Evolutionary conservation across 2,329 filamentous ascomycete genomes (phyloP), one percentile per base, ranked within the genome.

Genomic region (Leptosphaerulina australis): DNA sequence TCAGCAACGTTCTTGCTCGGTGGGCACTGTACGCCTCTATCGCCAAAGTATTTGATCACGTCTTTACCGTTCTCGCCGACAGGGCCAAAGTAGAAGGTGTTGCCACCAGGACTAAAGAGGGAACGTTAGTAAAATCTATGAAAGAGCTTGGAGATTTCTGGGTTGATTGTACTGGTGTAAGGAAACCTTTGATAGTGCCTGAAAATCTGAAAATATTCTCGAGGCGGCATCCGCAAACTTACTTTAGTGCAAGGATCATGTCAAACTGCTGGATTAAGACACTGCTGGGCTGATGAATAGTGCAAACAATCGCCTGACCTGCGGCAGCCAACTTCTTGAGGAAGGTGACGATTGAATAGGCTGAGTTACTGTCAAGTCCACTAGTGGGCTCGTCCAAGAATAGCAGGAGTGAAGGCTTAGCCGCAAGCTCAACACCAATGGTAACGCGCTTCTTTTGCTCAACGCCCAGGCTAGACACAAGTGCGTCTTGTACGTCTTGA

Each of bases 331-430:
- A 77, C 66, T 89, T 89, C 74, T 83, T 85, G 46, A 89, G 64
- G 74, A 89, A 88, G 1, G 82, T 78, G 3, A 88, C 79, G 51
- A 90, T 88, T 0, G 81, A 86, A 69, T 80, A 88, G 0, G 87
- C 86, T 1, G 83, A 84, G 59, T 89, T 86, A 11, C 81, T 84
- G 69, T 90, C 87, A 3, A 90, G 78, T 50, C 87, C 87, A 53
- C 81, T 84, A 0, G 87, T 90, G 0, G 87, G 87, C 63, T 90
- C 87, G 60, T 90, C 87, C 14, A 90, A 73, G 75, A 90, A 90
- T 6, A 90, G 76, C 2, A 89, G 76, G 0, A 89, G 76, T 30
- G 79, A 82, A 0, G 87, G 87, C 63, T 88, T 84, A 2, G 69
- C 68, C 6, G 70, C 68, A 8, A 90, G 76, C 64, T 90, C 87